Conservation (phyloP, 2,329 filamentous ascomycete species). For the Dryadomyces quercivorus region DNA sequence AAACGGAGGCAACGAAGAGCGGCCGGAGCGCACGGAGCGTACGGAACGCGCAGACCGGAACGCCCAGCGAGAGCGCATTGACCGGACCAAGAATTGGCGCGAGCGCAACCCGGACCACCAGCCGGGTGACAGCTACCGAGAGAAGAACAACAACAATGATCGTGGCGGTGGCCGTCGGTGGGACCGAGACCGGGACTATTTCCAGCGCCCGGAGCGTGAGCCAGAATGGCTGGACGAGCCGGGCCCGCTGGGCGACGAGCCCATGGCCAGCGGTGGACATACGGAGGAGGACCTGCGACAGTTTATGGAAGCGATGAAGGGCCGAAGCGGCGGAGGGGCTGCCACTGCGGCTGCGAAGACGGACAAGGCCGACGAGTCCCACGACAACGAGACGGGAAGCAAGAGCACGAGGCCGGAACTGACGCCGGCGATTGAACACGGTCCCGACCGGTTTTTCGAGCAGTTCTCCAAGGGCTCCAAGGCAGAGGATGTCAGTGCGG, state of each 20-base stretch:
- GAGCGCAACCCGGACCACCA: conserved; percentile 33
- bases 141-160: conserved; percentile 46
- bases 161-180: conserved; percentile 39
- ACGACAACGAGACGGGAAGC: conserved; percentile 33
- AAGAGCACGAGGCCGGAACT: conserved; percentile 42
- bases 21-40: neutral
- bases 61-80: conserved; percentile 39
- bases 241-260: neutral
- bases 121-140: conserved; percentile 21
- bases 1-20: conserved; percentile 21
- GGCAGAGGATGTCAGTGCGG: conserved; percentile 16
- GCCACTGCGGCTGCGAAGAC: conserved; percentile 20
- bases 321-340: conserved; percentile 23
- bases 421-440: conserved; percentile 50
- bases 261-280: conserved; percentile 48
- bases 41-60: conserved; percentile 20
- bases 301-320: conserved; percentile 88
- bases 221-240: conserved; percentile 79
- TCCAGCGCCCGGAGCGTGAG: conserved; percentile 54
- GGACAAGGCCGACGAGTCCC: conserved; percentile 16
- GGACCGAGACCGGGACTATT: conserved; percentile 34
- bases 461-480: conserved; percentile 24
- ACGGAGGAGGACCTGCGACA: conserved; percentile 88
- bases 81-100: conserved; percentile 49
- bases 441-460: conserved; percentile 67